Percentiles rank a stretch among this genome's conserved stretches.
Conservation (phyloP, 495 filamentous ascomycete species). For the Schizothecium vesticola region DNA sequence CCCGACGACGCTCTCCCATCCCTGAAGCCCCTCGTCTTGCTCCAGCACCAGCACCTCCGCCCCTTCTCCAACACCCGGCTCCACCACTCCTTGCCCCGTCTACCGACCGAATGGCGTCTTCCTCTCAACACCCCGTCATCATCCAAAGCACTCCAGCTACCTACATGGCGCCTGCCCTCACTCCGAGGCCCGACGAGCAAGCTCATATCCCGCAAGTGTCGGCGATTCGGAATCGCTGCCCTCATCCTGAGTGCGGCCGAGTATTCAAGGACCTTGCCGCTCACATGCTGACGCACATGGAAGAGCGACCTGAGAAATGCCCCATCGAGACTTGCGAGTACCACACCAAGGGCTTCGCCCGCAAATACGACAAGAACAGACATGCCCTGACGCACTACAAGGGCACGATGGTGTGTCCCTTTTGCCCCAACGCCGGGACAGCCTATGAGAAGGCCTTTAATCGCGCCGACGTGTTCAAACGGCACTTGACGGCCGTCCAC, state of each 20-base stretch:
- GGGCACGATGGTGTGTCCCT: slow-evolving; percentile 98
- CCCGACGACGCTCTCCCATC: slow-evolving; percentile 32
- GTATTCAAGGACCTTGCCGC: slow-evolving; percentile 94
- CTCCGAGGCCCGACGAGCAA: slow-evolving; percentile 55
- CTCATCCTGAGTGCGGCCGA: slow-evolving; percentile 77
- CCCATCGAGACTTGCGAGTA: slow-evolving; percentile 93
- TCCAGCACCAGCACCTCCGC: slow-evolving; percentile 46
- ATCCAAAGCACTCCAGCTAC: slow-evolving; percentile 17
- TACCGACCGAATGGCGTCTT: slow-evolving; percentile 16
- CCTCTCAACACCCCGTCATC: slow-evolving; percentile 21
- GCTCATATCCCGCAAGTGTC: slow-evolving; percentile 46
- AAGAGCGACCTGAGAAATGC: slow-evolving; percentile 92
- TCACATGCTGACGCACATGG: slow-evolving; percentile 94
- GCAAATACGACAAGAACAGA: slow-evolving; percentile 99
- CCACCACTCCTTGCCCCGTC: slow-evolving; percentile 26
- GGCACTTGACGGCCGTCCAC: slow-evolving; percentile 90
- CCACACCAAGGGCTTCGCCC: slow-evolving; percentile 88
- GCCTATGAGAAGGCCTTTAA: slow-evolving; percentile 98
- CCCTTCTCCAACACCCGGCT: slow-evolving; percentile 35
- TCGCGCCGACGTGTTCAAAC: slow-evolving; percentile 96
- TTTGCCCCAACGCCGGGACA: slow-evolving; percentile 89
- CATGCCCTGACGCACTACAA: slow-evolving; percentile 99
- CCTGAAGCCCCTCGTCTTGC: slow-evolving; percentile 39
- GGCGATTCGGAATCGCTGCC: slow-evolving; percentile 57
- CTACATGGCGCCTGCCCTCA: slow-evolving; percentile 39